Percentiles rank a stretch among this genome's conserved stretches.
These are phyloP conservation scores for Dictyostelium capitatum DNA, from an alignment of 78 protist genomes.

Conservation along the genomic window DNA sequence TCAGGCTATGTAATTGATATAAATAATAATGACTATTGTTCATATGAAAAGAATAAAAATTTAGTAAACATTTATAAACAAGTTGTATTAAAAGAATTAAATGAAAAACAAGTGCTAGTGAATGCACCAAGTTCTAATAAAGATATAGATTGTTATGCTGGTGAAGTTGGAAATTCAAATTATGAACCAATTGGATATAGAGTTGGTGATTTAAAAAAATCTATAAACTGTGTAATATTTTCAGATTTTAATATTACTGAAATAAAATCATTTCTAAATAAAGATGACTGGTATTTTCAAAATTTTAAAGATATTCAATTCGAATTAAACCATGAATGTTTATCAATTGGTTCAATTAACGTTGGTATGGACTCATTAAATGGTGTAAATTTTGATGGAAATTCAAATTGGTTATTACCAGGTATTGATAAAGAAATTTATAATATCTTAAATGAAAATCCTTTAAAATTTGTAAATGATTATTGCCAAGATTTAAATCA, in stretches of 20 bases:
- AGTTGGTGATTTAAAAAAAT: slow-evolving; percentile 3
- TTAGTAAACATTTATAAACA: not conserved
- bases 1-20: slow-evolving; percentile 11
- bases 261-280: not conserved
- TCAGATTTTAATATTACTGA: not conserved
- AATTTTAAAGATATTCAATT: slow-evolving; percentile 7
- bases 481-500: not conserved
- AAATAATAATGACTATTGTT: not conserved
- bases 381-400: no score
- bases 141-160: slow-evolving; percentile 4
- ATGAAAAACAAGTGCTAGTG: not conserved
- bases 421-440: not conserved
- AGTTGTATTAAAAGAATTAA: not conserved
- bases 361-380: no score
- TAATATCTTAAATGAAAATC: not conserved
- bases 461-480: not conserved
- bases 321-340: not conserved
- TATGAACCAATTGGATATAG: slow-evolving; percentile 4
- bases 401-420: not conserved
- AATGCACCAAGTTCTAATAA: not conserved
- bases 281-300: not conserved
- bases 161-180: not conserved
- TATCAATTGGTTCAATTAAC: not conserved
- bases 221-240: not conserved
- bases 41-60: not conserved